These are phyloP conservation scores for Fusarium protoensiforme DNA, from an alignment of 2,329 filamentous ascomycete genomes.

Conservation along the genomic window DNA sequence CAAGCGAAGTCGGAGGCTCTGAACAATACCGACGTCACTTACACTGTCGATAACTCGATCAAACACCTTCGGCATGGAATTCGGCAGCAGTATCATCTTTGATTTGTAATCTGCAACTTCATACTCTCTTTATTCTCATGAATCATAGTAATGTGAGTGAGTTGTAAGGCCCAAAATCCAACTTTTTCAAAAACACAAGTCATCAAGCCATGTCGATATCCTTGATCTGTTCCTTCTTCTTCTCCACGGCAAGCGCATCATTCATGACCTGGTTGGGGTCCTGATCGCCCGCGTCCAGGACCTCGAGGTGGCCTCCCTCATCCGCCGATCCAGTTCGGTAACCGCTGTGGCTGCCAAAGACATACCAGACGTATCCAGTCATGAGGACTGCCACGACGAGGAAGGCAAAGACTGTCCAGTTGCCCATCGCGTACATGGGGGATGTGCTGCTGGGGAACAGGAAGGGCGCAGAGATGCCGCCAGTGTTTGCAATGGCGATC, in stretches of 20 bases:
- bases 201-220: conserved; percentile 25
- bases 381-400: conserved; percentile 40
- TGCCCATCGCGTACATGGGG: conserved; percentile 49
- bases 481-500: conserved; percentile 49
- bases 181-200: background rate
- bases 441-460: conserved; percentile 45
- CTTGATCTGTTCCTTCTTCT: conserved; percentile 30
- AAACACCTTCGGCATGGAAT: background rate
- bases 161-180: background rate
- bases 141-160: background rate
- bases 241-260: conserved; percentile 28
- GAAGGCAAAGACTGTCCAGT: conserved; percentile 49
- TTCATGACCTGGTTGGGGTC: conserved; percentile 33
- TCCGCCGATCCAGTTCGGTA: conserved; percentile 42
- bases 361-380: conserved; percentile 45
- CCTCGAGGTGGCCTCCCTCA: conserved; percentile 25
- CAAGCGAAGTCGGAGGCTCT: background rate
- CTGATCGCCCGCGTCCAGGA: conserved; percentile 32
- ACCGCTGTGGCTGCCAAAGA: conserved; percentile 46
- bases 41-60: background rate
- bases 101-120: background rate
- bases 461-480: conserved; percentile 49
- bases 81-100: background rate
- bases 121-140: background rate
- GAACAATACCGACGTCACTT: background rate